Evolutionary conservation across 768 basidiomycete genomes (phyloP).

Genomic region (Boletus edulis): DNA sequence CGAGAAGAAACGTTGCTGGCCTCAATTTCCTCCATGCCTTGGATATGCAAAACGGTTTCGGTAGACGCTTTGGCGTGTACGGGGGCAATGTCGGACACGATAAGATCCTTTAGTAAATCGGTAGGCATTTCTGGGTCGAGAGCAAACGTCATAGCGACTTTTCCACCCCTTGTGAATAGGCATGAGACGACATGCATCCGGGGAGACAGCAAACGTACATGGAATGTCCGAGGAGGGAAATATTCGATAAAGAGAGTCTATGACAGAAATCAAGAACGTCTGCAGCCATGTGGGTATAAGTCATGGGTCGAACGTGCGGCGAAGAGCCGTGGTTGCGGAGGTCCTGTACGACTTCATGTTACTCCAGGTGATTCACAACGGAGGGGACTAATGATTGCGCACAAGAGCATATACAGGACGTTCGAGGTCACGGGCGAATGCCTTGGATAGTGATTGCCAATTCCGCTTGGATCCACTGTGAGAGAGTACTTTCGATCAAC

Average conservation of each 20-base stretch:
- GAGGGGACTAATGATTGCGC: constrained; percentile 12
- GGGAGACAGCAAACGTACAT: constrained; percentile 53
- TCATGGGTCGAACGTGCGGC: constrained; percentile 71
- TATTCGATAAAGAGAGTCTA: constrained; percentile 49
- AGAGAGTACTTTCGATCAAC: neutral
- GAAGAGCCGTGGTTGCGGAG: constrained; percentile 89
- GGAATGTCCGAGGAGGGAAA: constrained; percentile 85
- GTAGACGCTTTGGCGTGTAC: constrained; percentile 50
- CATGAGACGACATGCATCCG: neutral
- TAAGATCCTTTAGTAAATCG: constrained; percentile 50
- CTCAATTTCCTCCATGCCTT: constrained; percentile 76
- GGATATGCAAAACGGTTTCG: constrained; percentile 66
- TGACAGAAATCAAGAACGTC: constrained; percentile 72
- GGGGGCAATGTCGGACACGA: constrained; percentile 84
- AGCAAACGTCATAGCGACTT: constrained; percentile 73
- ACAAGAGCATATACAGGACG: constrained; percentile 77
- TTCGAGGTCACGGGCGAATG: constrained; percentile 60
- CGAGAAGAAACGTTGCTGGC: constrained; percentile 53
- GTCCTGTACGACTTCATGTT: constrained; percentile 47
- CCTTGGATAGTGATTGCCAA: constrained; percentile 80
- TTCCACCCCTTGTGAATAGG: constrained; percentile 69
- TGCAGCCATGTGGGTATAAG: constrained; percentile 73
- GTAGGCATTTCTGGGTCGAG: constrained; percentile 41
- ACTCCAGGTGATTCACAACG: neutral
- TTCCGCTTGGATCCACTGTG: constrained; percentile 84